Evolutionary conservation across 495 filamentous ascomycete species (phyloP).

Genomic region (Hypoxylon fragiforme): DNA sequence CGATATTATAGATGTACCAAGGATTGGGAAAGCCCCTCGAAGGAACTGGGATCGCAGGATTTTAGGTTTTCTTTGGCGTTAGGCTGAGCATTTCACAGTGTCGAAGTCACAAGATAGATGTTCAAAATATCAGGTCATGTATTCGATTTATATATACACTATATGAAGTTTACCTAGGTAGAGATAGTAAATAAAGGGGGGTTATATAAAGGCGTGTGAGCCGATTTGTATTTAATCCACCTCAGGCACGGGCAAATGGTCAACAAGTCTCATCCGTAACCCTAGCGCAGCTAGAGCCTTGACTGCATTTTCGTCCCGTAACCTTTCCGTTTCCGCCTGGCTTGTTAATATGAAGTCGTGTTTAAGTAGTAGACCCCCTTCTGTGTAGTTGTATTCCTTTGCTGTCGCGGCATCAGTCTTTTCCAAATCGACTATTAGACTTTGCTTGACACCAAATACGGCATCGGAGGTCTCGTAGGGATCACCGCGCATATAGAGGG

Average conservation of each 20-base stretch:
- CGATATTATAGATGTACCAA: too few species aligned
- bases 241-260: constrained; percentile 78
- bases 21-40: too few species aligned
- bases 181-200: too few species aligned
- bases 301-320: constrained; percentile 72
- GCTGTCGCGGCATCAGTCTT: constrained; percentile 62
- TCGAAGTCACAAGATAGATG: too few species aligned
- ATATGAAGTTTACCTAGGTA: too few species aligned
- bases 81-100: too few species aligned
- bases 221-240: constrained; percentile 49
- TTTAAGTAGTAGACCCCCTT: constrained; percentile 68
- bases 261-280: constrained; percentile 72
- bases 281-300: constrained; percentile 74
- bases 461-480: constrained; percentile 90
- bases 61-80: too few species aligned
- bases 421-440: constrained; percentile 72
- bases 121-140: too few species aligned
- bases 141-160: too few species aligned
- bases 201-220: too few species aligned
- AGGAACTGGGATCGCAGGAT: too few species aligned
- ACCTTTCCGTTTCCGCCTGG: constrained; percentile 66
- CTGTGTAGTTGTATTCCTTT: constrained; percentile 66
- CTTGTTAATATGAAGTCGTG: constrained; percentile 76
- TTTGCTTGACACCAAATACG: constrained; percentile 91
- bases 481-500: constrained; percentile 80